Percentiles rank a stretch among this genome's conserved stretches.
These are phyloP conservation scores for Cercospora janseana DNA, from an alignment of 2,329 filamentous ascomycete genomes.

Conservation along the genomic window DNA sequence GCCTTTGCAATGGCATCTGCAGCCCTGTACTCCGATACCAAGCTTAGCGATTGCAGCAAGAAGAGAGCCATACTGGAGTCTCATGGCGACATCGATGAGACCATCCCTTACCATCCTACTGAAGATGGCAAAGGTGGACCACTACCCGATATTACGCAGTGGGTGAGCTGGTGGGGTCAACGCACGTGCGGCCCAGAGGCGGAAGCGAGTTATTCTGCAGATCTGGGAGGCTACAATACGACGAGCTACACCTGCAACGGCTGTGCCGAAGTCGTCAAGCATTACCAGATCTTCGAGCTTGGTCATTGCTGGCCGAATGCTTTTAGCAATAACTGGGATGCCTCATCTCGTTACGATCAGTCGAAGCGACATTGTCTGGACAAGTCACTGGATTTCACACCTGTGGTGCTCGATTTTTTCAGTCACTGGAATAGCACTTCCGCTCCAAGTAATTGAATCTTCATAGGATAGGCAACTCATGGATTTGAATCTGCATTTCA, in stretches of 20 bases:
- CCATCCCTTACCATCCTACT: constrained; percentile 43
- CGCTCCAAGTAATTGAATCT: constrained; percentile 20
- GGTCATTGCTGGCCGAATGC: constrained; percentile 44
- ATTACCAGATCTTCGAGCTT: constrained; percentile 42
- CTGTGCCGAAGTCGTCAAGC: constrained; percentile 38
- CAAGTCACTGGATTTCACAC: constrained; percentile 29
- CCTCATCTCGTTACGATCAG: constrained; percentile 14
- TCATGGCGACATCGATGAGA: constrained; percentile 45
- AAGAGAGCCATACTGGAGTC: constrained; percentile 45
- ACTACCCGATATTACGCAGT: constrained; percentile 34
- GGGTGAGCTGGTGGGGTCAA: constrained; percentile 42
- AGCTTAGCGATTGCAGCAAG: constrained; percentile 29
- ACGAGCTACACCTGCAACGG: constrained; percentile 33
- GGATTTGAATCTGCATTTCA: too few relatives aligned
- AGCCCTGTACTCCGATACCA: constrained; percentile 45
- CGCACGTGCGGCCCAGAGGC: constrained; percentile 37
- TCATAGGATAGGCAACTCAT: background rate
- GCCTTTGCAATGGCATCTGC: constrained; percentile 52
- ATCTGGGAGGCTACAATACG: constrained; percentile 33
- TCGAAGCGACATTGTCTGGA: constrained; percentile 21
- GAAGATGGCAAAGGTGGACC: constrained; percentile 30
- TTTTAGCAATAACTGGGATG: constrained; percentile 28
- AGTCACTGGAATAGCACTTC: constrained; percentile 26
- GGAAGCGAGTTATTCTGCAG: constrained; percentile 26
- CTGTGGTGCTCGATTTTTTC: constrained; percentile 32